These are phyloP conservation scores for Leccinellum luteum DNA, from an alignment of 768 basidiomycete species.

Conservation along the genomic window DNA sequence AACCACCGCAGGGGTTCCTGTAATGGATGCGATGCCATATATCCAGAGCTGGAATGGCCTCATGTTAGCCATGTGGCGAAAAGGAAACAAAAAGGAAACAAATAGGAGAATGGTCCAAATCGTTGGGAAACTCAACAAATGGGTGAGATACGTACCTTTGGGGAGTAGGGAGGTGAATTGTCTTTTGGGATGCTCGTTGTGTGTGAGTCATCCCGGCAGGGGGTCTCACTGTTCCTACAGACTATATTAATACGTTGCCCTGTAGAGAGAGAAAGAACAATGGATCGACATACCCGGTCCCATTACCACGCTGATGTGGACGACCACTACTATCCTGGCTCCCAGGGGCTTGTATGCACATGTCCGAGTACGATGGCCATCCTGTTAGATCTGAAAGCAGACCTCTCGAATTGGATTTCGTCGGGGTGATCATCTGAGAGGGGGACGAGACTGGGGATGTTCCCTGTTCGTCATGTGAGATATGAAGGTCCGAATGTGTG, in stretches of 20 bases:
- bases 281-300: constrained; percentile 15
- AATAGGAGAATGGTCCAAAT: neutral
- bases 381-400: constrained; percentile 14
- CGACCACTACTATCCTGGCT: constrained; percentile 5
- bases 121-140: neutral
- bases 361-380: constrained; percentile 16
- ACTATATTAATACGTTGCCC: neutral
- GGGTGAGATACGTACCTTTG: constrained; percentile 23
- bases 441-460: constrained; percentile 2
- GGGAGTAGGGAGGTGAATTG: constrained; percentile 30
- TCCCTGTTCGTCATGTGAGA: constrained; percentile 3
- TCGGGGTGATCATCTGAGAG: constrained; percentile 11
- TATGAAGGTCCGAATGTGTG: constrained; percentile 1
- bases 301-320: constrained; percentile 5
- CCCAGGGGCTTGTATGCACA: constrained; percentile 15
- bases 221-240: constrained; percentile 4
- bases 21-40: constrained; percentile 29
- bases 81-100: too few relatives aligned
- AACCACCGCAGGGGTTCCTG: constrained; percentile 9
- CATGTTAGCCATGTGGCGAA: constrained; percentile 10
- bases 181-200: constrained; percentile 12
- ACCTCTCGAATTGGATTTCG: constrained; percentile 6
- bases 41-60: constrained; percentile 31
- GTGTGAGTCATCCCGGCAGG: constrained; percentile 2
- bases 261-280: neutral